Evolutionary conservation across 495 filamentous ascomycete species (phyloP), one percentile per base, ranked within the genome.

Genomic region (Aspergillus haitiensis): DNA sequence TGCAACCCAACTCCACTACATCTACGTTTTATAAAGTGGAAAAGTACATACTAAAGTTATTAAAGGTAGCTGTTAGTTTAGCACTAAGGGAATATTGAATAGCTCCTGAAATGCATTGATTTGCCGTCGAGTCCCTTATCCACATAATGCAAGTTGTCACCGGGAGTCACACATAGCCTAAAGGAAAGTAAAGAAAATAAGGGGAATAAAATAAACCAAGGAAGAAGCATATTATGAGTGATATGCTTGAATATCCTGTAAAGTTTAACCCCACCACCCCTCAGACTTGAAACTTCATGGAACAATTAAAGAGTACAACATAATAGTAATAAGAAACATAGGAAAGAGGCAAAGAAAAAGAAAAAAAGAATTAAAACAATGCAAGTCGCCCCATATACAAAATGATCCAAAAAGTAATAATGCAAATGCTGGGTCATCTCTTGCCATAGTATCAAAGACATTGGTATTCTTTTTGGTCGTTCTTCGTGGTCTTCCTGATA

Each of bases 341-440:
- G 35, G 34, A 51, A 55, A 27, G 53, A 46, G 51, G 45, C 18
- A 52, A 46, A 52, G 40, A 59, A 47, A 32, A 47, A 50, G 59
- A 50, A 57, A 52, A 51, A 56, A 67, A 67, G 68, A 65, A 73
- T 70, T 69, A 76, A 71, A 69, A 16, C 63, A 58, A 76, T 74
- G 71, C 71, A 67, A 68, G 65, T 67, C 67, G 65, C 71, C 68
- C 72, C 70, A 72, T 73, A 66, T 72, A 74, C 68, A 74, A 72
- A 77, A 64, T 68, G 60, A 68, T 66, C 67, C 68, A 72, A 70
- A 69, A 64, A 71, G 66, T 59, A 67, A 27, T 27, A 27, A 75
- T 77, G 75, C 75, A 77, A 73, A 71, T 77, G 73, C 73, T 73
- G 60, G 70, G 75, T 78, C 73, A 72, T 76, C 64, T 72, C 70